Conservation (phyloP, 306 rosid species). For the Astragalus membranaceus region DNA sequence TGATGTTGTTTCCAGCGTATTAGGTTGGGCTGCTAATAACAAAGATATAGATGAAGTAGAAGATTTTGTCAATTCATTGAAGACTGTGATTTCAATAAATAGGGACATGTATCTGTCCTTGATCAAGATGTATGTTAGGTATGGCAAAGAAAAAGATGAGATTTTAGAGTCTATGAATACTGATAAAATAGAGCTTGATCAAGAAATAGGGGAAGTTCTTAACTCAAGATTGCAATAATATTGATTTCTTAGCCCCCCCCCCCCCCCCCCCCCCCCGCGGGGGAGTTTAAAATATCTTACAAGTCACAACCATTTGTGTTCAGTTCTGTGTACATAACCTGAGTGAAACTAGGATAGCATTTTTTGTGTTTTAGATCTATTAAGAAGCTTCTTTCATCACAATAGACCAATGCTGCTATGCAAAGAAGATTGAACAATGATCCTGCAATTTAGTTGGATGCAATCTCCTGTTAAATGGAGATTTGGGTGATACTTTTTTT, state of each 20-base stretch:
- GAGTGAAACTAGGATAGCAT: neutral
- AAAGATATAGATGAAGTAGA: slow-evolving; percentile 37
- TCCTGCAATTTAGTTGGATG: slow-evolving; percentile 26
- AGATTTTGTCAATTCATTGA: slow-evolving; percentile 46
- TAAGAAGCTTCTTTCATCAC: neutral
- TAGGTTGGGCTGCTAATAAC: slow-evolving; percentile 42
- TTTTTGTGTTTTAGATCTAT: neutral
- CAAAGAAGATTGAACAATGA: slow-evolving; percentile 47
- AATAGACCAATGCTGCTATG: no score
- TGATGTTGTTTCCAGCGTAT: slow-evolving; percentile 29
- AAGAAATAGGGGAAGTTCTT: slow-evolving; percentile 35
- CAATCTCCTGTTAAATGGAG: no score
- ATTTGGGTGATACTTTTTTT: no score
- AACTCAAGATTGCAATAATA: no score
- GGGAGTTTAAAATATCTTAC: neutral
- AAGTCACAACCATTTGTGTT: neutral
- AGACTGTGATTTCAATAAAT: slow-evolving; percentile 37
- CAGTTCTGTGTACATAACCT: neutral
- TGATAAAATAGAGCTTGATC: slow-evolving; percentile 35
- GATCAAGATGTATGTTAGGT: no score
- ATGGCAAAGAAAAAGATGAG: no score
- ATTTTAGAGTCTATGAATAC: slow-evolving; percentile 37
- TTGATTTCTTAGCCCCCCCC: no score
- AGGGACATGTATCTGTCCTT: no score
- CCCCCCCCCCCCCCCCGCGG: no score